phyloP scores from a whole-genome alignment of 495 filamentous ascomycete genomes.

The Choiromyces venosus region DNA sequence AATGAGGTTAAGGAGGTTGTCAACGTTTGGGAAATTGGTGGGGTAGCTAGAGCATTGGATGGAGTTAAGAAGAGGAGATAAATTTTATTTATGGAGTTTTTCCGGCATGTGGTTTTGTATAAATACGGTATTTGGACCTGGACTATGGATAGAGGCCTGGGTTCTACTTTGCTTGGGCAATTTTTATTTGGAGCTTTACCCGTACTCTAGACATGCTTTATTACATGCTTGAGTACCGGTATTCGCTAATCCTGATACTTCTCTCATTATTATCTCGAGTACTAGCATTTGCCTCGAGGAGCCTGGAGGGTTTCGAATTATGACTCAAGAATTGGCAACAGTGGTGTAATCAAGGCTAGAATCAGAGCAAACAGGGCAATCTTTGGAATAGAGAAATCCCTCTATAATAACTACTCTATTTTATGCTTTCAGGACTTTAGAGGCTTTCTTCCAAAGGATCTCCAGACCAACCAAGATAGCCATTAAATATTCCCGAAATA shows the following conservation, averaged over 20 bases:
- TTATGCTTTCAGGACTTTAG: neutral
- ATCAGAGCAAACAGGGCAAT: neutral
- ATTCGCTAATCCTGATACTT: neutral
- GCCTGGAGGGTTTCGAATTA: neutral
- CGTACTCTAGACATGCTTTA: neutral
- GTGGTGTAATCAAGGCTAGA: neutral
- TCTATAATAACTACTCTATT: neutral
- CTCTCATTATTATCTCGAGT: neutral
- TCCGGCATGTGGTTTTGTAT: neutral
- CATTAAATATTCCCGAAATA: neutral
- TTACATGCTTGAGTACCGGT: neutral
- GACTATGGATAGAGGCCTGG: neutral
- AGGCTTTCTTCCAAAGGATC: neutral
- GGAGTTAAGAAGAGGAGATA: neutral
- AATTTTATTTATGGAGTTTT: neutral
- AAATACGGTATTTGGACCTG: neutral
- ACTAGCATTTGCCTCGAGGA: neutral
- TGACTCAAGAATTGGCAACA: neutral
- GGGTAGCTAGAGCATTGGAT: neutral
- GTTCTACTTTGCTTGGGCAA: neutral
- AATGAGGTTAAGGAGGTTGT: slow-evolving; percentile 64
- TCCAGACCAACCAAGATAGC: neutral
- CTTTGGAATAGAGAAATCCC: neutral
- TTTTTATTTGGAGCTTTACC: neutral
- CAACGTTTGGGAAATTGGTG: neutral